Conservation (phyloP, 1,284 basidiomycete genomes). For the Uromyces viciae-fabae region DNA sequence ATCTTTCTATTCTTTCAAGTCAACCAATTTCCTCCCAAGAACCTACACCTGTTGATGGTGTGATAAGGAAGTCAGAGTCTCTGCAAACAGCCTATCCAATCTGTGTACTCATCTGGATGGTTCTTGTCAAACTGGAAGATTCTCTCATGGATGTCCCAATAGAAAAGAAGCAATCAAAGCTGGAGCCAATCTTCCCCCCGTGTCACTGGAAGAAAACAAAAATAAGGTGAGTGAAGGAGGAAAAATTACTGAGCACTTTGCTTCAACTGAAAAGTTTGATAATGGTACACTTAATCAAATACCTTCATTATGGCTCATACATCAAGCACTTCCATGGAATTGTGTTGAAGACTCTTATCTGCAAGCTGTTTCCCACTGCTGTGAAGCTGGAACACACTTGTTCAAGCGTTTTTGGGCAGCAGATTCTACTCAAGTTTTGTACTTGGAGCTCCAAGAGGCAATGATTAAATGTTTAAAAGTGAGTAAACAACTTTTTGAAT, state of each 20-base stretch:
- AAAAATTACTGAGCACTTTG: background rate
- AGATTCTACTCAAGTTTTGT: background rate
- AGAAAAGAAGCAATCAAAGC: background rate
- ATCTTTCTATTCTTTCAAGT: background rate
- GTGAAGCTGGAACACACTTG: background rate
- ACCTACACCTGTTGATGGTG: background rate
- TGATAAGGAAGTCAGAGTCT: background rate
- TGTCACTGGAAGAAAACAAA: background rate
- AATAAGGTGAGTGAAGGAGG: background rate
- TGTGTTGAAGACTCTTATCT: background rate
- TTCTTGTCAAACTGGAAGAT: conserved; percentile 1
- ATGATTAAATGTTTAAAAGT: background rate
- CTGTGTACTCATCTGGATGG: conserved; percentile 1
- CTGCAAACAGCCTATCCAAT: background rate
- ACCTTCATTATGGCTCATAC: background rate
- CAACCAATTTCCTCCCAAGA: background rate
- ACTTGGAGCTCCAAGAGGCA: background rate
- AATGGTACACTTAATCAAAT: background rate
- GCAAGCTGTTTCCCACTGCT: background rate
- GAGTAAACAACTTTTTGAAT: background rate
- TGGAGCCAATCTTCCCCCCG: background rate
- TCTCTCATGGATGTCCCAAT: background rate
- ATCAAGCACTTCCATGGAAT: background rate
- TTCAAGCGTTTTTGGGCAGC: background rate
- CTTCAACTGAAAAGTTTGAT: background rate